Conservation (phyloP, 768 basidiomycete species). For the Suillus cothurnatus region DNA sequence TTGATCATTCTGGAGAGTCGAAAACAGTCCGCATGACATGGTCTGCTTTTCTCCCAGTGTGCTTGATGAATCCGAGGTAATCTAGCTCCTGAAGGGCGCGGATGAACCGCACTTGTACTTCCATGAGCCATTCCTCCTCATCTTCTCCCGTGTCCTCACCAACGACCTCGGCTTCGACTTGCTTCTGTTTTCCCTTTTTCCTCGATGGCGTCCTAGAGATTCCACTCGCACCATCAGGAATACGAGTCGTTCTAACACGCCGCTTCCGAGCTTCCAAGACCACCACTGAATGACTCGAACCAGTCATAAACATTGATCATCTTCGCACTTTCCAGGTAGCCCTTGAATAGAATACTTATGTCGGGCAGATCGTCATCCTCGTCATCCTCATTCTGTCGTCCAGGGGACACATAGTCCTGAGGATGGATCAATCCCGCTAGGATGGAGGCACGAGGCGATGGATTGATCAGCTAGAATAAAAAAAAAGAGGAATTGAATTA, state of each 20-base stretch:
- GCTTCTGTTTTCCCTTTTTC: conserved; percentile 29
- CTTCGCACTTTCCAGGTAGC: conserved; percentile 78
- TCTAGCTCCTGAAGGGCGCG: conserved; percentile 82
- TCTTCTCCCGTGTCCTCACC: conserved; percentile 27
- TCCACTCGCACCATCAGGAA: background rate
- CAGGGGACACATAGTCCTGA: conserved; percentile 41
- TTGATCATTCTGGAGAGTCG: conserved; percentile 38
- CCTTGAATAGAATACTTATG: conserved; percentile 71
- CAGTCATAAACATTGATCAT: conserved; percentile 89
- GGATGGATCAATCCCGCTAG: conserved; percentile 65
- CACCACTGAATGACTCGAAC: conserved; percentile 75
- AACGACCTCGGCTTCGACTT: conserved; percentile 34
- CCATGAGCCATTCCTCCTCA: conserved; percentile 56
- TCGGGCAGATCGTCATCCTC: conserved; percentile 56
- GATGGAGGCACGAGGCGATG: conserved; percentile 62
- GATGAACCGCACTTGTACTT: conserved; percentile 78
- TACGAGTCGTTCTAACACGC: conserved; percentile 13
- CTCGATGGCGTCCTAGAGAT: conserved; percentile 23
- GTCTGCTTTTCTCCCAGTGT: conserved; percentile 76
- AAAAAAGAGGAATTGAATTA: conserved; percentile 6
- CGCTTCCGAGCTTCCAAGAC: conserved; percentile 62
- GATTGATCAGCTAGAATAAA: conserved; percentile 63
- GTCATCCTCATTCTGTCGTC: conserved; percentile 11
- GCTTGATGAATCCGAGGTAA: conserved; percentile 77
- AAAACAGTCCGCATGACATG: conserved; percentile 73